phyloP scores from a whole-genome alignment of 2,329 filamentous ascomycete species.

The Aspergillus sp. region DNA sequence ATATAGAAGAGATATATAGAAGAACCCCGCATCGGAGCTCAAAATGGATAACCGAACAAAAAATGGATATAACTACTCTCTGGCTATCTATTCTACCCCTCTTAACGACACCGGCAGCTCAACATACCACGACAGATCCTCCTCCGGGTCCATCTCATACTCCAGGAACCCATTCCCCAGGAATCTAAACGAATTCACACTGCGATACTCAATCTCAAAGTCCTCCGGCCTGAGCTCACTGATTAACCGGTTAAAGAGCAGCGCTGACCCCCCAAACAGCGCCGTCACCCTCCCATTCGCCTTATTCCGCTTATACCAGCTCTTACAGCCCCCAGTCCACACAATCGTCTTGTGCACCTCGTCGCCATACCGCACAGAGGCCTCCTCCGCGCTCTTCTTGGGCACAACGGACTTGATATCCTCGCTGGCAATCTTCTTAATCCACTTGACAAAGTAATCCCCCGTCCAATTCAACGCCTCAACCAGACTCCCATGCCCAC shows the following conservation, averaged over 20 bases:
- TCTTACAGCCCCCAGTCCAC: conserved; percentile 43
- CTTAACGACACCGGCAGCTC: not conserved
- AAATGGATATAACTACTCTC: not conserved
- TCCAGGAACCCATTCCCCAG: conserved; percentile 51
- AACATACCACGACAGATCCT: conserved; percentile 29
- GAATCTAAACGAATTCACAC: conserved; percentile 47
- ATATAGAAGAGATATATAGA: too few species aligned
- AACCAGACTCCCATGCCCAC: conserved; percentile 29
- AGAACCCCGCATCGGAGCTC: not conserved
- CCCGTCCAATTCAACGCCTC: conserved; percentile 24
- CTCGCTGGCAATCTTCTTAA: conserved; percentile 32
- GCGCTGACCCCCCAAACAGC: conserved; percentile 45
- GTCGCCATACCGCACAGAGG: conserved; percentile 50
- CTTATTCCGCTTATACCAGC: conserved; percentile 54
- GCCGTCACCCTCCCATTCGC: conserved; percentile 47
- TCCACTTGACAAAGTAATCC: conserved; percentile 33
- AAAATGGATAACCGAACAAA: conserved; percentile 6
- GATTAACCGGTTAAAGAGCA: conserved; percentile 39
- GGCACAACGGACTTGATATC: conserved; percentile 36
- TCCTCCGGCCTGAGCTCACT: conserved; percentile 48
- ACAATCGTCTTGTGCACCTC: conserved; percentile 46
- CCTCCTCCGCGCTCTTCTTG: conserved; percentile 45
- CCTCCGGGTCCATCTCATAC: conserved; percentile 25
- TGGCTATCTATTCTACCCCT: too few species aligned
- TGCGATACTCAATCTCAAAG: conserved; percentile 48